Conservation (phyloP, 2,329 filamentous ascomycete species). For the Aspergillus pseudonomiae region DNA sequence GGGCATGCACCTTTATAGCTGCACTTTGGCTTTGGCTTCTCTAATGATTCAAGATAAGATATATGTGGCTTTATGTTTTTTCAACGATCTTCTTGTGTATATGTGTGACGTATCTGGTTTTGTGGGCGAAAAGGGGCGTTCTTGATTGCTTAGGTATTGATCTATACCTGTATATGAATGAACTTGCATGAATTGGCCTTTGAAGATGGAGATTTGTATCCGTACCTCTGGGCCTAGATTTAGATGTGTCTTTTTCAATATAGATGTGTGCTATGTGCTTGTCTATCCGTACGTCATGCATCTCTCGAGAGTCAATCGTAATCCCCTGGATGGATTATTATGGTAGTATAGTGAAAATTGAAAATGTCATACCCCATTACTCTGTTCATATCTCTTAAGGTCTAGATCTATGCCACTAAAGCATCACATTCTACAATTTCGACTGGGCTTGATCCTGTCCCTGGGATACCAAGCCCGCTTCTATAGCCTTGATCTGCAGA, state of each 20-base stretch:
- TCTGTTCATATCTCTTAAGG: background rate
- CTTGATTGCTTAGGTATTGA: background rate
- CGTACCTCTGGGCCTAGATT: background rate
- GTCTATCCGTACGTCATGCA: background rate
- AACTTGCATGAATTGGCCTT: background rate
- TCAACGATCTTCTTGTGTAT: conserved; percentile 1
- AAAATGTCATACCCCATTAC: background rate
- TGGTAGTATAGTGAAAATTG: background rate
- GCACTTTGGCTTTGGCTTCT: background rate
- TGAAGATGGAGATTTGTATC: background rate
- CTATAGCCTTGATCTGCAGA: conserved; percentile 53
- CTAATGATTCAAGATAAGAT: background rate
- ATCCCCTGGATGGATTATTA: background rate
- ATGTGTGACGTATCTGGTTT: conserved; percentile 4
- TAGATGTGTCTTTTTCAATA: background rate
- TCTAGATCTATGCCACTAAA: background rate
- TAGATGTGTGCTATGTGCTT: background rate
- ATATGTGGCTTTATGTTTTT: background rate
- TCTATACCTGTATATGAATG: conserved; percentile 4
- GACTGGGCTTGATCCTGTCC: background rate
- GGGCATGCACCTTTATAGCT: background rate
- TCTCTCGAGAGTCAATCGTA: too few relatives aligned
- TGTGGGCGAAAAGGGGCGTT: background rate
- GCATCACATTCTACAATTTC: background rate
- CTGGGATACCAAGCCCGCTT: conserved; percentile 38